These are phyloP conservation scores for Yarrowia osloensis DNA, from an alignment of 805 yeast genomes.

Conservation along the genomic window DNA sequence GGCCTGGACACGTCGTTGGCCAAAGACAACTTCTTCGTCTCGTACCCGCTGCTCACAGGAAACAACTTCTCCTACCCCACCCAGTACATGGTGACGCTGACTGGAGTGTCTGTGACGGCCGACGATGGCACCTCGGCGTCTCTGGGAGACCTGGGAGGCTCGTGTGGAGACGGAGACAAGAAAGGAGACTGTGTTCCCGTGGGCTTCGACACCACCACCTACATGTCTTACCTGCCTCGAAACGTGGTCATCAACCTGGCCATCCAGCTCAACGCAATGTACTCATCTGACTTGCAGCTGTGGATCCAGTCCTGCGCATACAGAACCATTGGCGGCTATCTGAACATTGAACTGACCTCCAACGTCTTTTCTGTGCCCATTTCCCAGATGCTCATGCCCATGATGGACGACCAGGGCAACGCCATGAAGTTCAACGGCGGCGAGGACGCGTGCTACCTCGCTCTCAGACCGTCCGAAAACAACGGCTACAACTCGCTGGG, in stretches of 20 bases:
- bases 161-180: neutral
- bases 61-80: constrained; percentile 26
- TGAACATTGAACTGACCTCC: constrained; percentile 34
- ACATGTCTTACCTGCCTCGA: constrained; percentile 36
- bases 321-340: constrained; percentile 33
- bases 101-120: constrained; percentile 17
- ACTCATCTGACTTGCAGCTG: constrained; percentile 31
- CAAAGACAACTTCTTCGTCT: constrained; percentile 20
- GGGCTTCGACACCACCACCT: constrained; percentile 34
- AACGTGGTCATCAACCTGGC: constrained; percentile 36
- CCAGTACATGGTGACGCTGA: constrained; percentile 20
- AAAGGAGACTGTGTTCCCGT: constrained; percentile 33
- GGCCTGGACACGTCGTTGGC: constrained; percentile 23
- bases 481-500: constrained; percentile 36
- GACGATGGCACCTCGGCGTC: constrained; percentile 8
- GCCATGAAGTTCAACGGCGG: constrained; percentile 33
- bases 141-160: neutral
- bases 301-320: constrained; percentile 38
- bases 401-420: constrained; percentile 31
- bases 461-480: constrained; percentile 33
- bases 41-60: constrained; percentile 11
- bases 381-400: constrained; percentile 32
- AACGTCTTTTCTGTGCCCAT: constrained; percentile 36
- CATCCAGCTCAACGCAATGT: constrained; percentile 36
- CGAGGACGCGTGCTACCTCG: constrained; percentile 35